A percentile compares a stretch with the other conserved stretches of the same genome.
phyloP scores from a whole-genome alignment of 2,329 filamentous ascomycete genomes.

The Colletotrichum cereale region DNA sequence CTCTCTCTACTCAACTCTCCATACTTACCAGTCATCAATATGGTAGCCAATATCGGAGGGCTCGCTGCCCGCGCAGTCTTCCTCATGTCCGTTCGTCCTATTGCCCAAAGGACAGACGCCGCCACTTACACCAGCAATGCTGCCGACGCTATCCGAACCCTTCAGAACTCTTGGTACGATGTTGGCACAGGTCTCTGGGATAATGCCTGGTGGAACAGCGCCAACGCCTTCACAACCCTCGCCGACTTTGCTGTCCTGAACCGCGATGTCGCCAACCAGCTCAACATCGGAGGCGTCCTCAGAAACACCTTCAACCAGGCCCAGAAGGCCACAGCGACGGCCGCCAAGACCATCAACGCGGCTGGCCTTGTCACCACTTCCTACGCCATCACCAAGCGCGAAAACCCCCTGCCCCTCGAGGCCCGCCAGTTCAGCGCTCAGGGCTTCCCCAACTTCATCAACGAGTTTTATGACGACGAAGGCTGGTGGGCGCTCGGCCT shows the following conservation, averaged over 20 bases:
- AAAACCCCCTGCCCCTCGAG: slow-evolving; percentile 47
- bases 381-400: slow-evolving; percentile 50
- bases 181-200: slow-evolving; percentile 71
- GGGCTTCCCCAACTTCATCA: slow-evolving; percentile 58
- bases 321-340: slow-evolving; percentile 54
- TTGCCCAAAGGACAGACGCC: slow-evolving; percentile 31
- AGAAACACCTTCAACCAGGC: slow-evolving; percentile 61
- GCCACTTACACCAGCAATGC: slow-evolving; percentile 51
- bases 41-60: slow-evolving; percentile 40
- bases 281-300: slow-evolving; percentile 56
- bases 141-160: slow-evolving; percentile 51
- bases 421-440: slow-evolving; percentile 41
- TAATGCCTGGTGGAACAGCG: slow-evolving; percentile 79
- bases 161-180: slow-evolving; percentile 73
- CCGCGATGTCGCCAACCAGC: slow-evolving; percentile 48
- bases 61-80: slow-evolving; percentile 40
- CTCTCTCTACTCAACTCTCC: slow-evolving; percentile 13
- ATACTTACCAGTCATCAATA: slow-evolving; percentile 32
- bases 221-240: slow-evolving; percentile 73
- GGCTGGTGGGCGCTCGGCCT: slow-evolving; percentile 74
- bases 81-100: slow-evolving; percentile 39
- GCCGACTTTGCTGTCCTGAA: slow-evolving; percentile 63
- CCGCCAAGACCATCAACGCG: slow-evolving; percentile 53
- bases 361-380: slow-evolving; percentile 53
- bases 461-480: slow-evolving; percentile 70